Evolutionary conservation across 257 asterid species (phyloP).

Genomic region (Handroanthus guayacan): DNA sequence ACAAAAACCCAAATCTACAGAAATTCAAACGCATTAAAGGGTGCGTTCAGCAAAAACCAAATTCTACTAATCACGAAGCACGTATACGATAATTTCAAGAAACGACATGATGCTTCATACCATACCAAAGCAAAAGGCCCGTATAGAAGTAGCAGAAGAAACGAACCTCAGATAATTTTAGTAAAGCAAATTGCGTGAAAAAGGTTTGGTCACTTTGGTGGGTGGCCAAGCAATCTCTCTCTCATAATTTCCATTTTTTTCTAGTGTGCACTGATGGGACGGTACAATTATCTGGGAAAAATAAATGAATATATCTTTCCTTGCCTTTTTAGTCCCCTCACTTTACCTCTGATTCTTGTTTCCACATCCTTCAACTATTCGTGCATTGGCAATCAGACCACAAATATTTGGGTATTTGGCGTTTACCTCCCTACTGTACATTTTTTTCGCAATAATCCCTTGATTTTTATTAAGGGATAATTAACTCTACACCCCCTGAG

Average conservation of each 20-base stretch:
- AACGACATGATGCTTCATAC: not conserved
- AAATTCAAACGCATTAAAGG: slow-evolving; percentile 22
- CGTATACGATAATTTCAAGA: not conserved
- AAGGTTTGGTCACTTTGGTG: slow-evolving; percentile 1
- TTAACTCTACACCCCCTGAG: no score
- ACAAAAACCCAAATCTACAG: slow-evolving; percentile 30
- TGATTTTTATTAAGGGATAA: no score
- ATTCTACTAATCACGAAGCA: not conserved
- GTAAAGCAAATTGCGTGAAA: slow-evolving; percentile 39
- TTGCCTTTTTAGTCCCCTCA: slow-evolving; percentile 27
- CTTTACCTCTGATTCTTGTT: slow-evolving; percentile 33
- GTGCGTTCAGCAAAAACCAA: not conserved
- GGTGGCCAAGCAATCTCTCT: slow-evolving; percentile 38
- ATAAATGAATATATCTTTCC: slow-evolving; percentile 1
- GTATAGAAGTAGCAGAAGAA: slow-evolving; percentile 25
- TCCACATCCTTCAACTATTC: slow-evolving; percentile 27
- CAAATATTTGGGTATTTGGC: slow-evolving; percentile 5
- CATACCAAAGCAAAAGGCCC: not conserved
- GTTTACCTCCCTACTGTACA: no score
- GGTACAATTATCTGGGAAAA: slow-evolving; percentile 7
- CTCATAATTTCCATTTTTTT: slow-evolving; percentile 26
- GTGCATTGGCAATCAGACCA: slow-evolving; percentile 5
- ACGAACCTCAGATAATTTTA: slow-evolving; percentile 34
- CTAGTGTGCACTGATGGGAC: slow-evolving; percentile 30
- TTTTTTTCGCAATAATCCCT: no score